Evolutionary conservation across 805 yeast genomes (phyloP).

Genomic region (Wickerhamomyces chambardii): DNA sequence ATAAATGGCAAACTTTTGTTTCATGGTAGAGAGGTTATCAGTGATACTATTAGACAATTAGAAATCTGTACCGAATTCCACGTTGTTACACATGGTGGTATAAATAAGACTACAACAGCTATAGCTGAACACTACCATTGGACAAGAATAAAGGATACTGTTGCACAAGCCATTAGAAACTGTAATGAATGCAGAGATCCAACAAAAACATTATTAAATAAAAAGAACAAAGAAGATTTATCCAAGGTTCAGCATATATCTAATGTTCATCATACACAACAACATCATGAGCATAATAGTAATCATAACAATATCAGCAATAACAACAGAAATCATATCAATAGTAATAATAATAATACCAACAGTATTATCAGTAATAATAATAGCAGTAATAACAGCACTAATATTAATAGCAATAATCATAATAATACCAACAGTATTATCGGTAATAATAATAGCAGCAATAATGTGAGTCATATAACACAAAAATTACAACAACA

Average conservation of each 20-base stretch:
- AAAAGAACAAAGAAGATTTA: slow-evolving; percentile 7
- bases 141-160: slow-evolving; percentile 86
- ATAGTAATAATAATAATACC: slow-evolving; percentile 7
- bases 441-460: background rate
- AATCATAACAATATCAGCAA: slow-evolving; percentile 1
- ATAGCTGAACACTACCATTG: slow-evolving; percentile 82
- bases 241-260: background rate
- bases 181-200: slow-evolving; percentile 56
- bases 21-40: slow-evolving; percentile 76
- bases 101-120: slow-evolving; percentile 74
- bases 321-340: slow-evolving; percentile 5
- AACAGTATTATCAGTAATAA: background rate
- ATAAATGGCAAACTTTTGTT: slow-evolving; percentile 66
- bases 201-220: slow-evolving; percentile 6
- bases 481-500: slow-evolving; percentile 9
- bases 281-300: slow-evolving; percentile 8
- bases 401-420: slow-evolving; percentile 10
- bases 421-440: slow-evolving; percentile 1
- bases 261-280: background rate
- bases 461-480: slow-evolving; percentile 2
- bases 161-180: slow-evolving; percentile 63
- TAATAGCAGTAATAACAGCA: background rate
- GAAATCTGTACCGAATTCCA: slow-evolving; percentile 70
- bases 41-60: slow-evolving; percentile 65
- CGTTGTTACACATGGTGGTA: slow-evolving; percentile 68